phyloP scores from a whole-genome alignment of 2,329 filamentous ascomycete genomes.

The Xylariales sp. region DNA sequence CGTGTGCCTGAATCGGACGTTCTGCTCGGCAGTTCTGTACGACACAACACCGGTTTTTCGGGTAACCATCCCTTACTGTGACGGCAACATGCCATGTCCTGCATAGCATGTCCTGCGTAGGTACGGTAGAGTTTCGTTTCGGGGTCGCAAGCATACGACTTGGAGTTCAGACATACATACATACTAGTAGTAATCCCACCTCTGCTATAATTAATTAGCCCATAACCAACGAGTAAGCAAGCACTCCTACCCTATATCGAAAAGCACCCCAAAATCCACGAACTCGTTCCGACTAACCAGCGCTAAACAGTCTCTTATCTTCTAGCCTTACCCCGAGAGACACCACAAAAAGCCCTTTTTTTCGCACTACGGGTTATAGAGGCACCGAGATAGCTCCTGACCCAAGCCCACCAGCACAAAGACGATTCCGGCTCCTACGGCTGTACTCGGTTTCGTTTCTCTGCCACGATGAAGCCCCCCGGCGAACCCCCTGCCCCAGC shows the following conservation, averaged over 20 bases:
- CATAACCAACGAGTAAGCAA: constrained; percentile 2
- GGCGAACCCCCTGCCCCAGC: constrained; percentile 25
- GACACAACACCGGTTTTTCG: constrained; percentile 16
- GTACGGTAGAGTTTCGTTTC: not conserved
- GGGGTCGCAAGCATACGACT: not conserved
- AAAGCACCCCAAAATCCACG: not conserved
- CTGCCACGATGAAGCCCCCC: not conserved
- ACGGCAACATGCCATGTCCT: not conserved
- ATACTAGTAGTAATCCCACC: too few species aligned
- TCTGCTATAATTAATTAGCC: too few species aligned
- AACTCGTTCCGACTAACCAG: not conserved
- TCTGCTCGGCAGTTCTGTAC: constrained; percentile 31
- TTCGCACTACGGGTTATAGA: not conserved
- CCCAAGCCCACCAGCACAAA: not conserved
- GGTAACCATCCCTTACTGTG: constrained; percentile 5
- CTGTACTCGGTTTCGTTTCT: not conserved
- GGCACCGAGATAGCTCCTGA: constrained; percentile 3
- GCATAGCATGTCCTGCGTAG: not conserved
- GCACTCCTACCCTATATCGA: not conserved
- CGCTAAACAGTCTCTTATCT: not conserved
- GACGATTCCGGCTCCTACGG: not conserved
- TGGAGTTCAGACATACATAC: not conserved
- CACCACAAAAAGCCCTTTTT: not conserved
- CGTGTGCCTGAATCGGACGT: constrained; percentile 13
- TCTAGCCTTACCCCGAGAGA: not conserved